Conservation (phyloP, 2,329 filamentous ascomycete species). For the Tympanopsis confertula region DNA sequence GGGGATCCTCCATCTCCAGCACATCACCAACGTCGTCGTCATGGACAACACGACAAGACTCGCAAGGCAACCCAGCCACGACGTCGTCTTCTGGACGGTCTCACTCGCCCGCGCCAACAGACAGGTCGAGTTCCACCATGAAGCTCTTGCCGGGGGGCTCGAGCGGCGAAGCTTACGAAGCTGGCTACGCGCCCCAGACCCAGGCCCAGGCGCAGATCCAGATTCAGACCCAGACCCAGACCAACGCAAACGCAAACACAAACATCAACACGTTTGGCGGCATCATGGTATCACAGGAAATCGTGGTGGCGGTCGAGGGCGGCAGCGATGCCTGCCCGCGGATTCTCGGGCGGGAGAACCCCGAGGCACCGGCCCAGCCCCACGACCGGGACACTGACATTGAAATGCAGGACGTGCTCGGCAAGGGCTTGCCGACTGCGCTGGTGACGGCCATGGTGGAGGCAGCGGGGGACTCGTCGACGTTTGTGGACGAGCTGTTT, state of each 20-base stretch:
- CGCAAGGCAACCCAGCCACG: neutral
- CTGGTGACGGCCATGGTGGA: too few species aligned
- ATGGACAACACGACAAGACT: too few species aligned
- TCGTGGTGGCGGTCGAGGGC: conserved; percentile 36
- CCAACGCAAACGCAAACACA: conserved; percentile 4
- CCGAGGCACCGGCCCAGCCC: conserved; percentile 2
- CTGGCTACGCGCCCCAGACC: too few species aligned
- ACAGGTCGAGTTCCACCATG: neutral
- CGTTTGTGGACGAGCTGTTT: conserved; percentile 33
- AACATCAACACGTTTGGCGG: conserved; percentile 29
- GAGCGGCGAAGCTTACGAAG: too few species aligned
- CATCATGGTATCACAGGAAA: conserved; percentile 51
- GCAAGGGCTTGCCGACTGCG: too few species aligned
- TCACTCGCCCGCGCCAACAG: neutral
- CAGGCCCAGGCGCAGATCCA: too few species aligned
- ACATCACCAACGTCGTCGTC: too few species aligned
- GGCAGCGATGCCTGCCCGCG: conserved; percentile 11
- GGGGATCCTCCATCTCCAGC: neutral
- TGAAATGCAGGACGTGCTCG: too few species aligned
- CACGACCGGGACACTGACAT: conserved; percentile 5
- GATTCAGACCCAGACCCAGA: conserved; percentile 1
- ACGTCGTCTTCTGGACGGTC: too few species aligned
- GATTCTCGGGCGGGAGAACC: neutral
- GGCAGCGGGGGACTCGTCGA: too few species aligned
- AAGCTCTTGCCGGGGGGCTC: neutral